These are phyloP conservation scores for Phialophora chinensis DNA, from an alignment of 2,329 filamentous ascomycete genomes.

Conservation along the genomic window DNA sequence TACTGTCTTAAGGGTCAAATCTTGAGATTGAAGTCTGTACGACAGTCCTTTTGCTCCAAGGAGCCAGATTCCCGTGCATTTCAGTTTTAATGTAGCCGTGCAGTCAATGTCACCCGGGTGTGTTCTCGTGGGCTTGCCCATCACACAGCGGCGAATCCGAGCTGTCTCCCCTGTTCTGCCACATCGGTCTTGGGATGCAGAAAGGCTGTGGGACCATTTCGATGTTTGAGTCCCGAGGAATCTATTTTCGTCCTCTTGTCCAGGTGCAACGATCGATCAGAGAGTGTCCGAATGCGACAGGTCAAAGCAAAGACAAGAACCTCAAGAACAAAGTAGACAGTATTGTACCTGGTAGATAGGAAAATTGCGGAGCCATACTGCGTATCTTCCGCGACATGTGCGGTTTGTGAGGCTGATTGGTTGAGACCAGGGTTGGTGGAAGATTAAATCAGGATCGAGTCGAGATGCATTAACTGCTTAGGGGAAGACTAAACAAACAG, in stretches of 20 bases:
- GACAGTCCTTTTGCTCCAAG: neutral
- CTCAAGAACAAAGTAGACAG: neutral
- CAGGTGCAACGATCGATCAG: neutral
- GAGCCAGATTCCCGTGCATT: slow-evolving; percentile 4
- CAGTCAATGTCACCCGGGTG: neutral
- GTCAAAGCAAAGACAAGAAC: neutral
- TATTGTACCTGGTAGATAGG: neutral
- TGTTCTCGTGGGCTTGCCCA: neutral
- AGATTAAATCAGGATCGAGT: slow-evolving; percentile 25
- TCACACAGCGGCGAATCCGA: neutral
- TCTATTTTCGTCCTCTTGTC: neutral
- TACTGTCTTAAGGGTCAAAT: neutral
- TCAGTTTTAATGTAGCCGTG: neutral
- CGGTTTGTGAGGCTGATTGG: slow-evolving; percentile 25
- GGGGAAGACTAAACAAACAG: neutral
- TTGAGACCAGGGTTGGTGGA: slow-evolving; percentile 8
- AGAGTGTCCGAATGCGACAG: neutral
- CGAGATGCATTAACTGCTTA: slow-evolving; percentile 6
- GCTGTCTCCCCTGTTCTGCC: neutral
- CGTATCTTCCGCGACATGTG: slow-evolving; percentile 1
- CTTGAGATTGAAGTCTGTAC: neutral
- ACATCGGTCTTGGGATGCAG: neutral
- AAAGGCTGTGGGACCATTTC: neutral
- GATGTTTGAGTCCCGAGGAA: neutral
- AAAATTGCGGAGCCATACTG: neutral